Conservation (phyloP, 2,329 filamentous ascomycete species). For the Ophiocordyceps unilateralis region DNA sequence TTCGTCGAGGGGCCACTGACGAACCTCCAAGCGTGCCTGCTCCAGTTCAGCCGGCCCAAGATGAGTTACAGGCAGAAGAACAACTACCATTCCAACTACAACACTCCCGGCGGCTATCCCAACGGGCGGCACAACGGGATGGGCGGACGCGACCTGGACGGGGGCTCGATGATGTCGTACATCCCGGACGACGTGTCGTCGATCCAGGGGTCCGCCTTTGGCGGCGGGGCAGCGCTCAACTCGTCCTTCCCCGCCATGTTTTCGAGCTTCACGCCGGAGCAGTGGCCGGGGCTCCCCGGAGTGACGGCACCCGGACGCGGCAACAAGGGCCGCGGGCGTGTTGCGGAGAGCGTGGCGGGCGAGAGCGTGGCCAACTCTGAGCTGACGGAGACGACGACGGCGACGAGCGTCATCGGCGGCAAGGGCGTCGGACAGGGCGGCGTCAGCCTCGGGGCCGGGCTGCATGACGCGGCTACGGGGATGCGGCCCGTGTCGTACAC, state of each 20-base stretch:
- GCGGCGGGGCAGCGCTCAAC: slow-evolving; percentile 62
- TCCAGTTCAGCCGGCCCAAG: slow-evolving; percentile 91
- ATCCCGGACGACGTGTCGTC: slow-evolving; percentile 96
- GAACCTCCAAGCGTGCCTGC: slow-evolving; percentile 85
- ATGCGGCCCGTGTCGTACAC: slow-evolving; percentile 41
- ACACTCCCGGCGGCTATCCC: slow-evolving; percentile 18
- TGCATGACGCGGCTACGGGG: slow-evolving; percentile 57
- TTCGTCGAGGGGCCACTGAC: slow-evolving; percentile 88
- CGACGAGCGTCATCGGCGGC: slow-evolving; percentile 49
- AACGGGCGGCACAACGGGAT: slow-evolving; percentile 24
- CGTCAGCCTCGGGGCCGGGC: slow-evolving; percentile 67
- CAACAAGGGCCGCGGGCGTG: slow-evolving; percentile 47
- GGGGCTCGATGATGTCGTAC: slow-evolving; percentile 81
- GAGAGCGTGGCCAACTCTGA: slow-evolving; percentile 89
- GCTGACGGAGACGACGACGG: slow-evolving; percentile 58
- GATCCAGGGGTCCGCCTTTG: slow-evolving; percentile 80
- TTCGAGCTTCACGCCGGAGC: slow-evolving; percentile 71
- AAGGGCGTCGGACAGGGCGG: slow-evolving; percentile 69
- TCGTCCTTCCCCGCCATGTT: slow-evolving; percentile 85
- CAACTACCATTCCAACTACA: slow-evolving; percentile 53
- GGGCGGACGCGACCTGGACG: slow-evolving; percentile 44
- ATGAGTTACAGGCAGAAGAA: slow-evolving; percentile 85
- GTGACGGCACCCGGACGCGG: slow-evolving; percentile 43
- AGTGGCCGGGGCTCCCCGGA: slow-evolving; percentile 71
- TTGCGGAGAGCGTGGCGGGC: slow-evolving; percentile 66